Evolutionary conservation across 352 stramenopile species (phyloP).

Genomic region (Globisporangium yorkense): DNA sequence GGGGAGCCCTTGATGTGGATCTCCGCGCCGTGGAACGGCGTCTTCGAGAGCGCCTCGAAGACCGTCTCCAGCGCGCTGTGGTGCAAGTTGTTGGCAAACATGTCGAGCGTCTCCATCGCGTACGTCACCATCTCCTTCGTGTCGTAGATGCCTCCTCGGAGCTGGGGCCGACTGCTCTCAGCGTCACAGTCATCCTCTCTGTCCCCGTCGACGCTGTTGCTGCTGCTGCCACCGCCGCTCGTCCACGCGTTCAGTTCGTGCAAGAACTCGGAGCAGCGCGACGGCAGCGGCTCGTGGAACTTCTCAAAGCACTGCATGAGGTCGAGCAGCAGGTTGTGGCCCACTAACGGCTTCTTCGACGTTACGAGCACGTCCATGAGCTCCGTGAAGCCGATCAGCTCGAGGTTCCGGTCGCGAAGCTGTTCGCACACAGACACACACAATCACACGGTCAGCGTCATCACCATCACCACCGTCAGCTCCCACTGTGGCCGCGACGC

Average conservation of each 20-base stretch:
- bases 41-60: conserved; percentile 45
- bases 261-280: conserved; percentile 50
- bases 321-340: conserved; percentile 79
- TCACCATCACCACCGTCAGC: too few relatives aligned
- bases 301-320: conserved; percentile 79
- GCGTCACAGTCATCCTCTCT: background rate
- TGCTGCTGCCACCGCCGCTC: conserved; percentile 1
- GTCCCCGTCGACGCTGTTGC: background rate
- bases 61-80: conserved; percentile 66
- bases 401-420: conserved; percentile 40
- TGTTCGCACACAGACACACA: background rate
- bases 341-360: conserved; percentile 47
- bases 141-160: conserved; percentile 41
- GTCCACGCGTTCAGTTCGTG: conserved; percentile 52
- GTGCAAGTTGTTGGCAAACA: conserved; percentile 45
- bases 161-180: background rate
- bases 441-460: background rate
- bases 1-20: conserved; percentile 25
- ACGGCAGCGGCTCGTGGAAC: conserved; percentile 58
- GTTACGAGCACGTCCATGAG: conserved; percentile 48
- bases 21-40: conserved; percentile 60
- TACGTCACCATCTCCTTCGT: conserved; percentile 66
- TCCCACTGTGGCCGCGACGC: background rate
- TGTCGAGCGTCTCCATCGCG: conserved; percentile 59
- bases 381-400: conserved; percentile 59